Evolutionary conservation across 1,284 basidiomycete genomes (phyloP).

Genomic region (Xerocomus minutiporus): DNA sequence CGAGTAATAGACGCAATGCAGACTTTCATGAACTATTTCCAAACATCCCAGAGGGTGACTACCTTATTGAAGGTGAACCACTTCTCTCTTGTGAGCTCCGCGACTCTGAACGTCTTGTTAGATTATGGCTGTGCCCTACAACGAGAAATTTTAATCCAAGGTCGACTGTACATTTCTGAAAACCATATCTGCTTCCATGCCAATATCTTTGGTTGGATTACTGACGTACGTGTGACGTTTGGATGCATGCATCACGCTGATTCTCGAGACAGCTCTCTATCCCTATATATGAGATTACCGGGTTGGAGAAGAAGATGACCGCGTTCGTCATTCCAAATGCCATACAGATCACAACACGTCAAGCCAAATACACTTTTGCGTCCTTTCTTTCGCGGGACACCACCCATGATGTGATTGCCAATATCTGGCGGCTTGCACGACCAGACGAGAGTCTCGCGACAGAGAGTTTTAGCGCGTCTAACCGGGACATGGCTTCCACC

Average conservation of each 20-base stretch:
- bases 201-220: slow-evolving; percentile 99
- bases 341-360: slow-evolving; percentile 83
- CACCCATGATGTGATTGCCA: slow-evolving; percentile 92
- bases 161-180: slow-evolving; percentile 94
- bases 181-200: slow-evolving; percentile 98
- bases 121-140: slow-evolving; percentile 97
- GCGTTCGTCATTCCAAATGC: slow-evolving; percentile 98
- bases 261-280: slow-evolving; percentile 66
- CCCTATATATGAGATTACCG: slow-evolving; percentile 86
- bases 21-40: slow-evolving; percentile 96
- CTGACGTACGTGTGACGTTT: slow-evolving; percentile 62
- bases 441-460: slow-evolving; percentile 57
- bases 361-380: slow-evolving; percentile 87
- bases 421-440: slow-evolving; percentile 91
- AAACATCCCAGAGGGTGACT: slow-evolving; percentile 90
- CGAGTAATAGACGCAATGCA: slow-evolving; percentile 89
- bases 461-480: slow-evolving; percentile 21
- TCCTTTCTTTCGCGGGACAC: slow-evolving; percentile 96
- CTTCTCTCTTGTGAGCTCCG: slow-evolving; percentile 2
- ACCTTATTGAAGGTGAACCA: slow-evolving; percentile 88
- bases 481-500: slow-evolving; percentile 21
- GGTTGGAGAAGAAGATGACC: slow-evolving; percentile 97
- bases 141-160: slow-evolving; percentile 95
- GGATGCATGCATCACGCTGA: slow-evolving; percentile 7
- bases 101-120: slow-evolving; percentile 32